A percentile compares a stretch with the other conserved stretches of the same genome.
phyloP scores from a whole-genome alignment of 495 filamentous ascomycete species.

The Aspergillus wentii region DNA sequence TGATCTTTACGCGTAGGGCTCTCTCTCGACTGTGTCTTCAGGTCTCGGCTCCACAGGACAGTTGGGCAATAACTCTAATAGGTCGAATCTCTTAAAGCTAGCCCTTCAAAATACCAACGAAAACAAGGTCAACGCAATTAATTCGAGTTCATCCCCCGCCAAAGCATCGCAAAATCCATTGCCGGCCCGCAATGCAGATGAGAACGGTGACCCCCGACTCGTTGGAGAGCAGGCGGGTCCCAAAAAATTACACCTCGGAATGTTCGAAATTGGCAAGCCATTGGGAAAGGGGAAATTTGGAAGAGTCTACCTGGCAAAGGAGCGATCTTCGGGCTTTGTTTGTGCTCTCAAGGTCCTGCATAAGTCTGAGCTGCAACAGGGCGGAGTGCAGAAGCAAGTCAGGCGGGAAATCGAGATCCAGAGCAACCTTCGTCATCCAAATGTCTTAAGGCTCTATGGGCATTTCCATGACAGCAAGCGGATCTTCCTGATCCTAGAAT shows the following conservation, averaged over 20 bases:
- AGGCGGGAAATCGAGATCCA: constrained; percentile 97
- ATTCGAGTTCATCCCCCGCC: constrained; percentile 24
- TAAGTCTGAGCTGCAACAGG: constrained; percentile 88
- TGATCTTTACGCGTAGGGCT: constrained; percentile 31
- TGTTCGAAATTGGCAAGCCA: constrained; percentile 98
- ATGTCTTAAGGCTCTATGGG: constrained; percentile 88
- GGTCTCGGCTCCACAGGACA: constrained; percentile 48
- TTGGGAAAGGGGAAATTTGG: constrained; percentile 98
- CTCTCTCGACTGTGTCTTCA: constrained; percentile 46
- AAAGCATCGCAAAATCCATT: constrained; percentile 33
- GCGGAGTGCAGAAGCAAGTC: constrained; percentile 94
- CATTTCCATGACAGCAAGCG: constrained; percentile 97
- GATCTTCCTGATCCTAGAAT: constrained; percentile 94
- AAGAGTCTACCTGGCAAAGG: constrained; percentile 90
- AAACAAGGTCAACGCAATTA: constrained; percentile 45
- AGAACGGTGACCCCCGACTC: constrained; percentile 50
- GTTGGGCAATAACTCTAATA: constrained; percentile 53
- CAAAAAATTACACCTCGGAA: constrained; percentile 86
- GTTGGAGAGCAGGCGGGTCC: constrained; percentile 60
- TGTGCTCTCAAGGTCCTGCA: constrained; percentile 96
- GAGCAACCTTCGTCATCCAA: constrained; percentile 91
- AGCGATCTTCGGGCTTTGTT: constrained; percentile 83
- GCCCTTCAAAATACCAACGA: constrained; percentile 71
- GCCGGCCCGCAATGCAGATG: constrained; percentile 47
- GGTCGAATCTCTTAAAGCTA: constrained; percentile 72